Evolutionary conservation across 306 rosid species (phyloP).

Genomic region (Trifolium fragiferum): DNA sequence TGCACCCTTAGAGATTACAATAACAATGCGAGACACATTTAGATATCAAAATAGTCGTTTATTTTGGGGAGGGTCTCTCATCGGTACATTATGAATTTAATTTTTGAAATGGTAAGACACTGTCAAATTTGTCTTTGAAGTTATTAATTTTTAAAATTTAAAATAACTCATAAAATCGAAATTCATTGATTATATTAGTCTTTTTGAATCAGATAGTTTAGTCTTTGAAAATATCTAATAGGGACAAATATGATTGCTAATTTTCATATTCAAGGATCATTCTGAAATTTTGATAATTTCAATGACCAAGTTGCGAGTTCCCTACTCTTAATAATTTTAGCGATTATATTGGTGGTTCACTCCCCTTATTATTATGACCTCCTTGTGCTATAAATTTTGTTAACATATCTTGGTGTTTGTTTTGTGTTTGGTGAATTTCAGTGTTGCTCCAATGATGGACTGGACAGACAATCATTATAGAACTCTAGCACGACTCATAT

Average conservation of each 20-base stretch:
- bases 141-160: too few relatives aligned
- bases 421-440: slow-evolving; percentile 44
- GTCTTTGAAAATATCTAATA: not conserved
- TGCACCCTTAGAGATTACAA: not conserved
- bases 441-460: slow-evolving; percentile 99
- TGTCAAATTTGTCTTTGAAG: not conserved
- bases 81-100: too few relatives aligned
- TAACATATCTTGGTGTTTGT: slow-evolving; percentile 25
- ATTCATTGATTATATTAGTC: not conserved
- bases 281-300: not conserved
- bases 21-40: not conserved
- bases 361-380: not conserved
- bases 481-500: slow-evolving; percentile 82
- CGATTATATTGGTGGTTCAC: not conserved
- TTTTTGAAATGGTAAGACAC: not conserved
- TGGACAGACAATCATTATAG: slow-evolving; percentile 94
- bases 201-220: not conserved
- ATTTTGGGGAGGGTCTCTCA: not conserved
- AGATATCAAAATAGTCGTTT: not conserved
- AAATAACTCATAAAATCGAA: not conserved
- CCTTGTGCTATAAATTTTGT: not conserved
- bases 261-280: not conserved
- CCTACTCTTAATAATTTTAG: not conserved
- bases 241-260: not conserved
- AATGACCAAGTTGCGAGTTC: not conserved